phyloP scores from a whole-genome alignment of 495 filamentous ascomycete genomes.

The Aspergillus sclerotiicarbonarius region DNA sequence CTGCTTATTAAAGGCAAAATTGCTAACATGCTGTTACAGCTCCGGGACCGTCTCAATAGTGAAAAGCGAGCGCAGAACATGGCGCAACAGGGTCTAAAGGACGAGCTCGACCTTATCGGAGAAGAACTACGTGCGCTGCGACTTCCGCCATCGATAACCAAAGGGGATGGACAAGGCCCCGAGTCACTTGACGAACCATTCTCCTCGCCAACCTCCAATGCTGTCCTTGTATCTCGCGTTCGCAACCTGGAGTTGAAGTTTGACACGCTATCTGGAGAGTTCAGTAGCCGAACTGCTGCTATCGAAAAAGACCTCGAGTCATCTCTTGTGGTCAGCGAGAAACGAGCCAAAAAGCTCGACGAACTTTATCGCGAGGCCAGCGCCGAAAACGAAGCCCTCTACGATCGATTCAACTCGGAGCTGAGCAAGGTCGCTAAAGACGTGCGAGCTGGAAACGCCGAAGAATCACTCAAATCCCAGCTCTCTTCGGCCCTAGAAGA shows the following conservation, averaged over 20 bases:
- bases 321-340: slow-evolving; percentile 67
- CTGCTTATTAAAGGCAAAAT: not conserved
- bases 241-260: slow-evolving; percentile 64
- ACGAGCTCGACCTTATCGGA: slow-evolving; percentile 77
- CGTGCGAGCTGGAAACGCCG: slow-evolving; percentile 68
- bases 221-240: slow-evolving; percentile 57
- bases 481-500: slow-evolving; percentile 68
- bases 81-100: slow-evolving; percentile 65
- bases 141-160: slow-evolving; percentile 25
- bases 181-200: slow-evolving; percentile 17
- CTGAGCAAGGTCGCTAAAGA: slow-evolving; percentile 77
- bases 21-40: slow-evolving; percentile 27
- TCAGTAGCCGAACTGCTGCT: slow-evolving; percentile 56
- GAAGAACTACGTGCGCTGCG: slow-evolving; percentile 73
- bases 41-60: slow-evolving; percentile 81
- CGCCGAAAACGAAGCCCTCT: slow-evolving; percentile 91
- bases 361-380: slow-evolving; percentile 84
- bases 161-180: slow-evolving; percentile 11
- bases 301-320: slow-evolving; percentile 68
- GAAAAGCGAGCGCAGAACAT: slow-evolving; percentile 72
- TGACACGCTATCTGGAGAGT: slow-evolving; percentile 57
- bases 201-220: slow-evolving; percentile 14
- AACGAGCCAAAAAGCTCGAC: slow-evolving; percentile 78
- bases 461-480: slow-evolving; percentile 67
- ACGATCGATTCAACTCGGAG: slow-evolving; percentile 90